Base-by-base conservation (phyloP, 495 filamentous ascomycete species). In the Xylaria longipes region DNA sequence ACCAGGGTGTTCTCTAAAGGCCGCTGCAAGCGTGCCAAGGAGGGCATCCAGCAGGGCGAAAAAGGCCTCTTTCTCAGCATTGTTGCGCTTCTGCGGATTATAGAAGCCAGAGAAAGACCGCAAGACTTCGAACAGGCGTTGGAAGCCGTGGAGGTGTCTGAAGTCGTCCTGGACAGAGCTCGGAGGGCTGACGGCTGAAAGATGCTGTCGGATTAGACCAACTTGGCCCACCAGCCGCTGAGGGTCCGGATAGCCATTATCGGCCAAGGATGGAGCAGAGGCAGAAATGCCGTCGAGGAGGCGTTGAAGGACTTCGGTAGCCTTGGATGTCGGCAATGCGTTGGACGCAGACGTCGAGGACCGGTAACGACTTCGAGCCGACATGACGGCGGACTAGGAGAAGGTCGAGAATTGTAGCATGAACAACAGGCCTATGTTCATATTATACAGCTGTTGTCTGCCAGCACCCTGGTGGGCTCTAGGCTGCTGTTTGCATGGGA, bases 131-230 rank as follows among this genome's bases (percentile, higher is more conserved):
- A 97, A 81, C 37, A 97, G 78, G 35, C 84, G 84, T 71, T 95
- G 88, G 78, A 98, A 98, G 72, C 96, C 96, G 69, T 87, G 84
- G 43, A 92, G 85, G 77, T 91, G 89, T 70, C 95, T 91, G 80
- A 99, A 98, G 63, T 90, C 88, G 82, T 97, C 95, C 82, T 92
- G 87, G 12, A 81, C 80, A 14, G 78, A 77, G 35, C 80, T 82
- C 4, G 82, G 79, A 20, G 83, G 79, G 57, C 80, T 74, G n/a
- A 82, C 75, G 17, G 84, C 82, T 54, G 83, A 83, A 7, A 89
- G 71, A 69, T 86, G 82, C 68, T 84, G 82, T 57, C 85, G 80
- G 33, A 89, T 79, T 27, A 81, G 77, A 22, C 82, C 80, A 37
- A 80, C 74, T 33, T 83, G 79, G 39, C 75, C 77, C n/a, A 83